Evolutionary conservation across 768 basidiomycete species (phyloP).

Genomic region (Lentinula sp.): DNA sequence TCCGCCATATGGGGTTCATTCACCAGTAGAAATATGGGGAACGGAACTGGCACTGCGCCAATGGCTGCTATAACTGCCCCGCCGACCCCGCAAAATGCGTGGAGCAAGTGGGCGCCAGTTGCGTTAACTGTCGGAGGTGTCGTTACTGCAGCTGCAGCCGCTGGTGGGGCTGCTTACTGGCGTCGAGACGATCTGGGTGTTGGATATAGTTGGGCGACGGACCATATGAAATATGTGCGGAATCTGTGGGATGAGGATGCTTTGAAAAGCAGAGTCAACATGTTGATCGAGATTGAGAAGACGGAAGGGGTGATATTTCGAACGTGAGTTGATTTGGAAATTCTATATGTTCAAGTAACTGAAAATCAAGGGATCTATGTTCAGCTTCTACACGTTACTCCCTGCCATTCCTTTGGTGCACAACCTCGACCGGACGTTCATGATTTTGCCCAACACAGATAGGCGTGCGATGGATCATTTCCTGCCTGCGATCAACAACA

Average conservation of each 20-base stretch:
- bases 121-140: constrained; percentile 71
- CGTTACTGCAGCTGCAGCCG: constrained; percentile 65
- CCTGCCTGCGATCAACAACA: constrained; percentile 54
- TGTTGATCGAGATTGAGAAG: constrained; percentile 54
- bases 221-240: constrained; percentile 88
- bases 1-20: constrained; percentile 57
- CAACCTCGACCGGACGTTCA: constrained; percentile 63
- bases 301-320: constrained; percentile 64
- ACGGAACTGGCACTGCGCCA: not conserved
- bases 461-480: constrained; percentile 50
- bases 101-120: constrained; percentile 65
- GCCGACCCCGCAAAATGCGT: constrained; percentile 18
- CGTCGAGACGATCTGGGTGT: constrained; percentile 68
- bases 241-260: constrained; percentile 76
- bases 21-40: constrained; percentile 19
- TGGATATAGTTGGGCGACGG: constrained; percentile 70
- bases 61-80: constrained; percentile 28
- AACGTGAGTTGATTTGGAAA: constrained; percentile 42
- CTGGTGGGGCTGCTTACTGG: constrained; percentile 80
- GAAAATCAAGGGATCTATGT: not conserved
- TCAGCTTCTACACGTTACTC: constrained; percentile 75
- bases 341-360: not conserved
- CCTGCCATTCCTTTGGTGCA: constrained; percentile 62
- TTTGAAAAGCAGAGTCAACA: constrained; percentile 56
- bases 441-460: constrained; percentile 59